Evolutionary conservation across 495 filamentous ascomycete genomes (phyloP).

Genomic region (Aspergillus asperescens): DNA sequence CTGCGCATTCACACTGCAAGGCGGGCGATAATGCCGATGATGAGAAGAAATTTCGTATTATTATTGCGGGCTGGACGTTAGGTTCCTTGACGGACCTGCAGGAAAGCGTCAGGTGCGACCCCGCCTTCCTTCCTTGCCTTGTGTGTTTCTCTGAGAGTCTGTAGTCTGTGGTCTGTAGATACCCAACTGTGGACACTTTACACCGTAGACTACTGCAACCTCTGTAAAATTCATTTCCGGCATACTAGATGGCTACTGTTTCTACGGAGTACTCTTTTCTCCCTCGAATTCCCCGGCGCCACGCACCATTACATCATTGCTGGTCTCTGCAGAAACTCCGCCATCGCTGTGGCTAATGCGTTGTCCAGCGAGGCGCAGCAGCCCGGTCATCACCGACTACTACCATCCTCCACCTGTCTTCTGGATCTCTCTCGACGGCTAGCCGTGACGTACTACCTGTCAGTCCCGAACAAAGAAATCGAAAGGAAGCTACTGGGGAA

Average conservation of each 20-base stretch:
- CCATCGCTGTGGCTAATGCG: conserved; percentile 22
- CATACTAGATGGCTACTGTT: background rate
- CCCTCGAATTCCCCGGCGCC: background rate
- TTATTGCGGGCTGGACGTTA: background rate
- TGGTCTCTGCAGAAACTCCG: conserved; percentile 22
- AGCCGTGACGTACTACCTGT: background rate
- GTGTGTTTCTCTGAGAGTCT: too few species aligned
- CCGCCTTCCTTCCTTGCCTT: background rate
- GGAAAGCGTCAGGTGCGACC: background rate
- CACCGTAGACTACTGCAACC: too few species aligned
- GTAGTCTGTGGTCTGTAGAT: background rate
- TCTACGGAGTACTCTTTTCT: too few species aligned
- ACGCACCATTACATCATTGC: conserved; percentile 14
- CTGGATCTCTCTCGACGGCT: background rate
- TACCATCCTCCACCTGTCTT: background rate
- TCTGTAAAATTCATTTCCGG: too few species aligned
- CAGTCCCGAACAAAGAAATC: background rate
- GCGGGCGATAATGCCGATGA: too few species aligned
- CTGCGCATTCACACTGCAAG: background rate
- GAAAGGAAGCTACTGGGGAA: background rate
- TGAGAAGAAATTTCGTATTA: too few species aligned
- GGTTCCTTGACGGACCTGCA: background rate
- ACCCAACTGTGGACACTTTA: background rate
- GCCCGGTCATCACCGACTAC: conserved; percentile 18
- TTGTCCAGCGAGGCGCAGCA: conserved; percentile 19